A percentile compares a stretch with the other conserved stretches of the same genome.
Evolutionary conservation across 78 protist genomes (phyloP).

Genomic region (Dictyostelium citrinum): DNA sequence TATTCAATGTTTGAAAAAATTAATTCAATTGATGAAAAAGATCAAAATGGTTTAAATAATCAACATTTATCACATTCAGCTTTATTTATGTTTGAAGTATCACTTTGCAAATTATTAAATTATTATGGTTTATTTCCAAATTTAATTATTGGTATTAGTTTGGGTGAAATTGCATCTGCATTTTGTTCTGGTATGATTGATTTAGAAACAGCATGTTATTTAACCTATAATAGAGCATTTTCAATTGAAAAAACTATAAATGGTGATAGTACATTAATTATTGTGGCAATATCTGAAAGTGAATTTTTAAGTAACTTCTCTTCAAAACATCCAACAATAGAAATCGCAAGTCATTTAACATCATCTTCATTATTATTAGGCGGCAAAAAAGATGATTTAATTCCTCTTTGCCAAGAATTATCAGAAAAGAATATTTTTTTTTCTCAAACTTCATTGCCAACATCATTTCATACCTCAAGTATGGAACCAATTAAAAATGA

Average conservation of each 20-base stretch:
- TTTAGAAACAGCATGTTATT: neutral
- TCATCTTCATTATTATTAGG: neutral
- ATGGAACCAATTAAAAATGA: constrained; percentile 12
- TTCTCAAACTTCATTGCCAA: neutral
- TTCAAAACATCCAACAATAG: neutral
- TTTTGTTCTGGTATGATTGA: constrained; percentile 7
- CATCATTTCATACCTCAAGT: constrained; percentile 30
- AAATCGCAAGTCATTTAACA: constrained; percentile 12
- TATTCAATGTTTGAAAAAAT: neutral
- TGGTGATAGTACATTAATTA: neutral
- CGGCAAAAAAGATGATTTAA: constrained; percentile 12
- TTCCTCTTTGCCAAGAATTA: neutral
- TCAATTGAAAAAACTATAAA: constrained; percentile 13
- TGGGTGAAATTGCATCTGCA: constrained; percentile 60
- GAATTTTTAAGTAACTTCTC: neutral
- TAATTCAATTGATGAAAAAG: neutral
- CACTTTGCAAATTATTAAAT: constrained; percentile 4
- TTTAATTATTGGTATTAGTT: neutral
- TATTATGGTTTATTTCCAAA: constrained; percentile 33
- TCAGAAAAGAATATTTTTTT: neutral
- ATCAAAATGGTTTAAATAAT: neutral
- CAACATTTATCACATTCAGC: constrained; percentile 60
- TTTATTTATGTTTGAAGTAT: constrained; percentile 23
- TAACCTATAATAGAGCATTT: neutral
- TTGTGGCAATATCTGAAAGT: neutral